Evolutionary conservation across 441 rosid species (phyloP).

Genomic region (Aquilaria agallochum): DNA sequence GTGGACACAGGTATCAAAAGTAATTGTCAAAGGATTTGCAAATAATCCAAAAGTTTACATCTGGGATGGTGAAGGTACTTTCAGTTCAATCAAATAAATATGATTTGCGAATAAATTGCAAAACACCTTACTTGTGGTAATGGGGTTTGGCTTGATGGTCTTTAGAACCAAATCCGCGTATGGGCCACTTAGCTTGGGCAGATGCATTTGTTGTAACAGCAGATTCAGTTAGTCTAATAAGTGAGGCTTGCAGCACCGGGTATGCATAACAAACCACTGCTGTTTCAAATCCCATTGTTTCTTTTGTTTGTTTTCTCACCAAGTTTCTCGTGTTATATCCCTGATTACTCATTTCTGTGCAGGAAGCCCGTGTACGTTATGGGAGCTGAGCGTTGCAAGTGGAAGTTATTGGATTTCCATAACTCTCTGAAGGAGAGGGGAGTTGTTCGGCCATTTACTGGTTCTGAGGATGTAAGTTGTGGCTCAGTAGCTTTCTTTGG

Average conservation of each 20-base stretch:
- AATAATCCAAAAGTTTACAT: slow-evolving; percentile 71
- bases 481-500: neutral
- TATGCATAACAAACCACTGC: slow-evolving; percentile 26
- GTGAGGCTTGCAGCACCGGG: slow-evolving; percentile 98
- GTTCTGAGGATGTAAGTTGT: slow-evolving; percentile 79
- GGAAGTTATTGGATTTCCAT: slow-evolving; percentile 88
- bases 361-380: slow-evolving; percentile 89
- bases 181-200: slow-evolving; percentile 97
- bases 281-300: neutral
- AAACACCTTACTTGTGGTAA: slow-evolving; percentile 1
- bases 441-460: slow-evolving; percentile 67
- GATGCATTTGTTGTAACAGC: slow-evolving; percentile 94
- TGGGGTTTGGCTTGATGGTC: slow-evolving; percentile 13
- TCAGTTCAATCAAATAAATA: slow-evolving; percentile 7
- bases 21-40: slow-evolving; percentile 54
- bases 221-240: slow-evolving; percentile 91
- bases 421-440: slow-evolving; percentile 76
- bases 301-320: neutral
- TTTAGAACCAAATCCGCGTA: slow-evolving; percentile 79
- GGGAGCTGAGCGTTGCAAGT: slow-evolving; percentile 79
- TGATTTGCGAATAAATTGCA: slow-evolving; percentile 2
- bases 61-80: slow-evolving; percentile 85
- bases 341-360: slow-evolving; percentile 17
- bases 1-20: slow-evolving; percentile 45
- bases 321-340: neutral